Evolutionary conservation across 345 rosid genomes (phyloP), one percentile per base, ranked within the genome.

Genomic region (Alliaria petiolata): DNA sequence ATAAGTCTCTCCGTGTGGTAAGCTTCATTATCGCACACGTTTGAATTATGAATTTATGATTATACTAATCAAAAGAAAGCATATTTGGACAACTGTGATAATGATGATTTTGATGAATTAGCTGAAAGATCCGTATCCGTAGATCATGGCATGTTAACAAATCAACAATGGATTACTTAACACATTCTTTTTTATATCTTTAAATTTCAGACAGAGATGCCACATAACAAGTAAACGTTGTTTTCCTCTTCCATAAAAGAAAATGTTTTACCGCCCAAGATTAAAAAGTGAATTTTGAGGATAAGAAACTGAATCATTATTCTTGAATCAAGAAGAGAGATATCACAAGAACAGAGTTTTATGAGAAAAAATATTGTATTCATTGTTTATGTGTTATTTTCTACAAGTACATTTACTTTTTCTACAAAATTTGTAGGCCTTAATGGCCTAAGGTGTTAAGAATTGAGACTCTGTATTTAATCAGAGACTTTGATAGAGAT

Each of bases 381-480:
- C 30, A 43, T 43, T 43, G 8, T 15, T 43, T 15, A 43, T 43
- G 56, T 42, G 39, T 5, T 61, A 26, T 22, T 42, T 60, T n/a
- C n/a, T 58, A 20, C 63, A 36, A 34, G 15, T 10, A 10, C 25
- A 22, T 22, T 22, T 22, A 22, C 1, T 33, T 31, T n/a, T 6
- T 54, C 8, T 7, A 70, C 56, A 63, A 53, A 55, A 12, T 2
- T 55, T 72, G 31, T 81, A 78, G 49, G 14, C 42, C 7, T 76
- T 75, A 76, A 44, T 55, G 19, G 63, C 70, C 71, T 62, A 79
- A 44, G 35, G 71, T 73, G 43, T 73, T 85, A 46, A 87, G 89
- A 67, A 86, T 36, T 13, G 79, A 81, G 19, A 70, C 86, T 70
- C 83, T 79, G 31, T 73, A 70, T 69, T 79, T 85, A 35, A 85